phyloP scores from a whole-genome alignment of 139 green algal genomes.

The Pleodorina starrii region DNA sequence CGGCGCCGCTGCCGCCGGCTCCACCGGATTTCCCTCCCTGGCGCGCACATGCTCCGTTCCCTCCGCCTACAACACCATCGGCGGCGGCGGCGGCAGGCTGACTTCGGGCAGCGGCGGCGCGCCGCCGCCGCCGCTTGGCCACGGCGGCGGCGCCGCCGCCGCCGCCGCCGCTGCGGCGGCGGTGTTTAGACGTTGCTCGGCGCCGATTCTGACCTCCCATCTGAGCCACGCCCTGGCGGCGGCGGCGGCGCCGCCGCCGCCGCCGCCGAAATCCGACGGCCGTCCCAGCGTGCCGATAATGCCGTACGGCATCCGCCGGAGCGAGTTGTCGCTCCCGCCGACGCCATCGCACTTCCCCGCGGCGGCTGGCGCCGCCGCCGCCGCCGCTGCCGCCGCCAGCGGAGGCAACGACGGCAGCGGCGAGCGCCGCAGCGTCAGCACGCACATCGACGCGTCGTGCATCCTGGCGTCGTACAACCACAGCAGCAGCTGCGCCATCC shows the following conservation, averaged over 20 bases:
- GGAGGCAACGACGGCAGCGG: background rate
- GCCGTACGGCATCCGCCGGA: no score
- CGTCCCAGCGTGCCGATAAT: no score
- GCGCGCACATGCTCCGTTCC: background rate
- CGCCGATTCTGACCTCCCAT: no score
- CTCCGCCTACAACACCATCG: background rate
- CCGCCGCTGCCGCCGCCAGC: background rate
- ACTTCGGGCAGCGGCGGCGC: background rate
- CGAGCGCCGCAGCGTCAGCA: slow-evolving; percentile 9
- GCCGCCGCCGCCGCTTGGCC: background rate
- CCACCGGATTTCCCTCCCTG: background rate
- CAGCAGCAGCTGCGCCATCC: background rate
- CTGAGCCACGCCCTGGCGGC: no score
- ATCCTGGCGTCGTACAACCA: slow-evolving; percentile 18
- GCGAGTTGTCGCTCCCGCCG: no score
- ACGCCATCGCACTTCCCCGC: no score
- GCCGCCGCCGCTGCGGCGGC: background rate
- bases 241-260: background rate
- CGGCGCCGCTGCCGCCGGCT: background rate
- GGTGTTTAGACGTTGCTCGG: no score
- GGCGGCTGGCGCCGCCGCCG: no score
- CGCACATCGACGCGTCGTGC: background rate
- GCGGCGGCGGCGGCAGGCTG: background rate
- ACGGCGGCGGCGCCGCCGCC: background rate
- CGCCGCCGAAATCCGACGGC: no score